phyloP scores from a whole-genome alignment of 2,329 filamentous ascomycete genomes.

The Fusarium redolens region DNA sequence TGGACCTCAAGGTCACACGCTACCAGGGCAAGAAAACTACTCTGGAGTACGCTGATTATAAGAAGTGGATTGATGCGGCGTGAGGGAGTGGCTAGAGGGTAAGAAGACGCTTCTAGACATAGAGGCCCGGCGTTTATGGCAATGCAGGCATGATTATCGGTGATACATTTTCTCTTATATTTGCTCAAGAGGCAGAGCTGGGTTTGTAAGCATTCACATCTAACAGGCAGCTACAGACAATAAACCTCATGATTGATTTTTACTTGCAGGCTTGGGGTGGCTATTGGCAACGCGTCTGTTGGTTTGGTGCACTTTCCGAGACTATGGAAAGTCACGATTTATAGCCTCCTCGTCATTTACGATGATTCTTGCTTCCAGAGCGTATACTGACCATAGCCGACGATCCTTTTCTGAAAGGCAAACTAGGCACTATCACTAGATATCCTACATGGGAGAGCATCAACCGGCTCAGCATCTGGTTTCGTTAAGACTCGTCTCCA shows the following conservation, averaged over 20 bases:
- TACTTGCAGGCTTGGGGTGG: constrained; percentile 17
- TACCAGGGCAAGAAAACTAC: constrained; percentile 88
- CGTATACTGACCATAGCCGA: neutral
- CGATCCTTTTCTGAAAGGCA: neutral
- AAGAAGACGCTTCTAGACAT: constrained; percentile 45
- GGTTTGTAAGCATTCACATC: constrained; percentile 18
- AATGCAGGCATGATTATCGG: constrained; percentile 15
- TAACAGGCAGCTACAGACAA: constrained; percentile 29
- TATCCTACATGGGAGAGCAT: neutral
- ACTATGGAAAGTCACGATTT: neutral
- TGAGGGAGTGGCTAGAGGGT: constrained; percentile 23
- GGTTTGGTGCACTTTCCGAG: neutral
- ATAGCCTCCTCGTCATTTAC: neutral
- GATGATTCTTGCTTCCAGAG: neutral
- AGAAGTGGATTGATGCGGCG: constrained; percentile 78
- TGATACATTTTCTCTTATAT: constrained; percentile 14
- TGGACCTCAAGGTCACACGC: constrained; percentile 81
- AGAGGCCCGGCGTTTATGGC: constrained; percentile 43
- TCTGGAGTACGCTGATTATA: constrained; percentile 78
- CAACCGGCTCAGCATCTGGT: neutral
- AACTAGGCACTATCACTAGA: neutral
- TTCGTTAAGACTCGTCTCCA: neutral
- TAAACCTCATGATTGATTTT: constrained; percentile 28
- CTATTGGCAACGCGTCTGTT: neutral
- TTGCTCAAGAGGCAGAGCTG: constrained; percentile 35